Conservation (phyloP, 2,329 filamentous ascomycete species). For the Metarhizium brunneum region DNA sequence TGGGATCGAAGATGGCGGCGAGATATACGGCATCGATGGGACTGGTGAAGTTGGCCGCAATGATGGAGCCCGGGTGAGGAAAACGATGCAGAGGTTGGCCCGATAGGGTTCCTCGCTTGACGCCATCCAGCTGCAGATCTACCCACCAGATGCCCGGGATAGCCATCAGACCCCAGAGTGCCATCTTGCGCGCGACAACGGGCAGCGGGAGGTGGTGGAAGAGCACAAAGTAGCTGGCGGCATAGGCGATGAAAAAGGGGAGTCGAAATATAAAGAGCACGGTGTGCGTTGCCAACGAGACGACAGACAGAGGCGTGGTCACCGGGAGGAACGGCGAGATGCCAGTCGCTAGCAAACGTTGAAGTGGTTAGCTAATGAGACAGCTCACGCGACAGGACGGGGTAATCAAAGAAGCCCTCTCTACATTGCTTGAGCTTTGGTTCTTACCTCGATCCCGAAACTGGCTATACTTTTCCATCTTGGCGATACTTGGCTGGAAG, state of each 20-base stretch:
- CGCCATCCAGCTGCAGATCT: slow-evolving; percentile 94
- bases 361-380: not conserved
- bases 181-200: slow-evolving; percentile 61
- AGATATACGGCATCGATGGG: slow-evolving; percentile 91
- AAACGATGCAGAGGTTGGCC: slow-evolving; percentile 65
- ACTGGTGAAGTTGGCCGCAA: slow-evolving; percentile 84
- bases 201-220: slow-evolving; percentile 71
- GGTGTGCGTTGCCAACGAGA: slow-evolving; percentile 55
- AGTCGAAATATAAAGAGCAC: slow-evolving; percentile 75
- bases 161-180: slow-evolving; percentile 78
- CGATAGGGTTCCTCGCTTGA: slow-evolving; percentile 80
- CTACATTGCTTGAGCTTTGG: not conserved
- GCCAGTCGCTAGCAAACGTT: slow-evolving; percentile 60
- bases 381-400: not conserved
- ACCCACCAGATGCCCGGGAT: slow-evolving; percentile 97
- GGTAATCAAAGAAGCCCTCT: not conserved
- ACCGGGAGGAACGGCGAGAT: slow-evolving; percentile 93
- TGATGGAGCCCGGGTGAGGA: slow-evolving; percentile 70
- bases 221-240: slow-evolving; percentile 64
- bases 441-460: slow-evolving; percentile 75
- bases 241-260: slow-evolving; percentile 63
- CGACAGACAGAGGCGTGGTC: slow-evolving; percentile 50
- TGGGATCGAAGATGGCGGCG: slow-evolving; percentile 88
- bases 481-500: not conserved
- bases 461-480: slow-evolving; percentile 92